phyloP scores from a whole-genome alignment of 2,329 filamentous ascomycete genomes.

The Verticillium nonalfalfae region DNA sequence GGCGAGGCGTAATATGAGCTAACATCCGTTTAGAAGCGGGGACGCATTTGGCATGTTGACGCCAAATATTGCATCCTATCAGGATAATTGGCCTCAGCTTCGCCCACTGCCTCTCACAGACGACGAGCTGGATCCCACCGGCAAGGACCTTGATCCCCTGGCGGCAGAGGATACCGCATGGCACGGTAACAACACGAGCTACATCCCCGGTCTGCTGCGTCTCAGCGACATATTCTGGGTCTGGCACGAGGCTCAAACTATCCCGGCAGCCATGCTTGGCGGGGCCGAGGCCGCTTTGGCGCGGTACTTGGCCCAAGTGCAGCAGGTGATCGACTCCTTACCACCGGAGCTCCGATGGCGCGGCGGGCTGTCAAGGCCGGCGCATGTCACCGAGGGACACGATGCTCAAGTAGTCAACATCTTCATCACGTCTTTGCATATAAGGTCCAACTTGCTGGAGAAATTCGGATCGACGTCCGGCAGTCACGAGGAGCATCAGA shows the following conservation, averaged over 20 bases:
- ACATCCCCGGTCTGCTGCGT: conserved; percentile 24
- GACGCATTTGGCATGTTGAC: conserved; percentile 20
- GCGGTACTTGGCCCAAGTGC: conserved; percentile 14
- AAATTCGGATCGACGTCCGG: conserved; percentile 15
- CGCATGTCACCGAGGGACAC: conserved; percentile 22
- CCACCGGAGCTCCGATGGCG: conserved; percentile 27
- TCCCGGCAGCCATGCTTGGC: conserved; percentile 4
- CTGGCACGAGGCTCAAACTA: conserved; percentile 22
- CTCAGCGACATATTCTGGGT: conserved; percentile 24
- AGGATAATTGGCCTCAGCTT: conserved; percentile 16
- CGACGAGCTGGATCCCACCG: conserved; percentile 19
- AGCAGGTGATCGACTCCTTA: conserved; percentile 21
- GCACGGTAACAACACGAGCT: conserved; percentile 24
- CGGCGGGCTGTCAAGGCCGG: conserved; percentile 23
- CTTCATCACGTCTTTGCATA: conserved; percentile 27
- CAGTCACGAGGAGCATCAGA: conserved; percentile 17
- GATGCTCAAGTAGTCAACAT: conserved; percentile 29
- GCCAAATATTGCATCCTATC: conserved; percentile 17
- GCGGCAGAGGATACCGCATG: conserved; percentile 13
- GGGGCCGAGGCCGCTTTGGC: conserved; percentile 8
- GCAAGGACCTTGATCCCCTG: conserved; percentile 5
- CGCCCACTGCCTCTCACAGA: conserved; percentile 20
- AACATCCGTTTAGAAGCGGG: conserved; percentile 14
- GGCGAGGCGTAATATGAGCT: background rate
- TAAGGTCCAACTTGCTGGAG: conserved; percentile 28